Base-by-base conservation (phyloP, 2,329 filamentous ascomycete genomes). In the Plenodomus tracheiphilus region DNA sequence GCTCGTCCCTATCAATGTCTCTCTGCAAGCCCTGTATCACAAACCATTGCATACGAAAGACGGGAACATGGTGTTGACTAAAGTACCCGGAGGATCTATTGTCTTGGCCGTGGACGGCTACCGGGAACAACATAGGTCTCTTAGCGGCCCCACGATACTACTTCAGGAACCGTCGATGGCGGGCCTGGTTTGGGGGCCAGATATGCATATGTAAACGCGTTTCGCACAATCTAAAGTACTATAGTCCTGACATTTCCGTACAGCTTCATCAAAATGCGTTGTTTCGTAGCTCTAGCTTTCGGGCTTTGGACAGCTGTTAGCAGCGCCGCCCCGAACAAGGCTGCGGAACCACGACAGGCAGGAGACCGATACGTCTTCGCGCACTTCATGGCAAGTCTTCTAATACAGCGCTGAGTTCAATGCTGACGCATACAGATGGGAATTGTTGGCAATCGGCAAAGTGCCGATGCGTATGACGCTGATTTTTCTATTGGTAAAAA, bases 401-500 rank as follows among this genome's bases (percentile, higher is more conserved):
- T 22, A 17, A 41, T 32, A 32, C 11, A 4, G 3, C 9, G 25
- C n/a, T 30, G n/a, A 20, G n/a, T 10, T 15, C 6, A 9, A 1
- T 18, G 2, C 38, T 46, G 15, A 44, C 1, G 8, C 28, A 1
- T 17, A 18, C 35, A 67, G 64, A 61, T 69, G 40, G 63, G 63
- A 22, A 67, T 66, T 34, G 54, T 64, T 10, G 41, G 47, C n/a
- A 56, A 58, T 41, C 46, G 64, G 36, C 38, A 44, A 22, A 61
- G 51, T 42, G 46, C 62, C 3, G 46, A 53, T 30, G 64, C 65
- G 35, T 69, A 65, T 40, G 61, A 67, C 35, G 53, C 41, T 13
- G 64, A 66, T 43, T 66, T 67, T 54, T 41, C 57, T 32, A 44
- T 48, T 13, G 65, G 65, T 20, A 66, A 68, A 51, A 56, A 59